phyloP scores from a whole-genome alignment of 495 filamentous ascomycete genomes.

The Acidomyces sp. region DNA sequence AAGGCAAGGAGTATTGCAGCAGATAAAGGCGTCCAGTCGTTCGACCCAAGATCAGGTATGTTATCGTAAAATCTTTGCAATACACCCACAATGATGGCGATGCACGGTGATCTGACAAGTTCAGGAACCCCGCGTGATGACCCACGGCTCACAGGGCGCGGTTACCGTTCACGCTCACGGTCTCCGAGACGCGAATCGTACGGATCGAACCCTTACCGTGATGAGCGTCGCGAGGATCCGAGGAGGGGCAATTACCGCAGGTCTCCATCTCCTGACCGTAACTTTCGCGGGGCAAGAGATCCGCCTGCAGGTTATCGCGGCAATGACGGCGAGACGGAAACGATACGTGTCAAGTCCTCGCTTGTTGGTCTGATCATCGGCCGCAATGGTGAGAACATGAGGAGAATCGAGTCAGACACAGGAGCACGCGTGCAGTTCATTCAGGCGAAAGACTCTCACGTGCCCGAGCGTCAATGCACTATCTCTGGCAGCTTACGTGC shows the following conservation, averaged over 20 bases:
- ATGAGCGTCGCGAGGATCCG: slow-evolving; percentile 57
- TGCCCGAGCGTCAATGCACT: slow-evolving; percentile 59
- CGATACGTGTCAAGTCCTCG: slow-evolving; percentile 60
- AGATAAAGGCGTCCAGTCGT: slow-evolving; percentile 47
- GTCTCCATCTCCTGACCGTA: slow-evolving; percentile 34
- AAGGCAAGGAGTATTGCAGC: slow-evolving; percentile 58
- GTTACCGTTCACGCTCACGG: slow-evolving; percentile 56
- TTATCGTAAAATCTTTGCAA: slow-evolving; percentile 1
- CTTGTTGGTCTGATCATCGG: slow-evolving; percentile 77
- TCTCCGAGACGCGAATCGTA: slow-evolving; percentile 50
- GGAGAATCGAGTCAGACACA: slow-evolving; percentile 62
- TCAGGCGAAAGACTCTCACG: slow-evolving; percentile 50
- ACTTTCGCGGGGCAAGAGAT: slow-evolving; percentile 29
- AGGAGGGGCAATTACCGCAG: slow-evolving; percentile 27
- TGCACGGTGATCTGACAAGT: background rate
- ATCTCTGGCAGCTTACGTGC: slow-evolving; percentile 55
- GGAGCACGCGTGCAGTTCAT: slow-evolving; percentile 70
- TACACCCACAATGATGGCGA: background rate
- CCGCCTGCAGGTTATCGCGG: slow-evolving; percentile 7
- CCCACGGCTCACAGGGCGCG: slow-evolving; percentile 32
- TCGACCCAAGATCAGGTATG: slow-evolving; percentile 28
- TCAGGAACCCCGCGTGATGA: slow-evolving; percentile 21
- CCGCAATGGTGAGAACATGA: slow-evolving; percentile 66
- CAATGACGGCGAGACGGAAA: slow-evolving; percentile 50
- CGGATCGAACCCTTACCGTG: slow-evolving; percentile 60